A percentile compares a stretch with the other conserved stretches of the same genome.
Evolutionary conservation across 345 rosid species (phyloP).

Genomic region (Lenwebbia sp.): DNA sequence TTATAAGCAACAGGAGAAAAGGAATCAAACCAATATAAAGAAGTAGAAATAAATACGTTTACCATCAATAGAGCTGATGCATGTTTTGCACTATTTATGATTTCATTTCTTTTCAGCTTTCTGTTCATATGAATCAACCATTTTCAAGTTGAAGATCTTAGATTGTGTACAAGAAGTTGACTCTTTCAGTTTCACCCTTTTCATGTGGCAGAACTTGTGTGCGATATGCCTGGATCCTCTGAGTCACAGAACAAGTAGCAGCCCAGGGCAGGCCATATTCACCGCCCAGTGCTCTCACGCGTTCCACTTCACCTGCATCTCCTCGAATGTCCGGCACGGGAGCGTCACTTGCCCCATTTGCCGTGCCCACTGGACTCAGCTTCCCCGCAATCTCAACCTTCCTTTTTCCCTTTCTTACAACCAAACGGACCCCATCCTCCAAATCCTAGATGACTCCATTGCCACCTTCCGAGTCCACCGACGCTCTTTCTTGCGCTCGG

Average conservation of each 20-base stretch:
- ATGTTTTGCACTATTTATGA: background rate
- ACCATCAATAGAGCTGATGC: background rate
- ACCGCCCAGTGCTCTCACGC: constrained; percentile 88
- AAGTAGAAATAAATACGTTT: background rate
- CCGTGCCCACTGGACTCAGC: constrained; percentile 88
- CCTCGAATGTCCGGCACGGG: constrained; percentile 86
- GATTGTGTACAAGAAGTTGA: background rate
- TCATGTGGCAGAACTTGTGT: constrained; percentile 47
- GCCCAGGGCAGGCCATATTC: constrained; percentile 65
- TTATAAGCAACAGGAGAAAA: background rate
- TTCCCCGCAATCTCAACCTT: constrained; percentile 54
- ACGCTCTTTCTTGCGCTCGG: constrained; percentile 61
- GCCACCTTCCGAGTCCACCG: constrained; percentile 72
- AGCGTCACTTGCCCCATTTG: constrained; percentile 84
- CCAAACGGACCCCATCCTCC: constrained; percentile 57
- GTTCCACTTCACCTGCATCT: constrained; percentile 71
- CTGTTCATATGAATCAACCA: background rate
- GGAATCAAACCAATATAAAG: background rate
- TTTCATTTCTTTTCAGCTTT: background rate
- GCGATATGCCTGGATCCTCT: constrained; percentile 78
- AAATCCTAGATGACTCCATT: constrained; percentile 64
- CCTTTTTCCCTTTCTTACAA: constrained; percentile 38
- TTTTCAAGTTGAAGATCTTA: background rate
- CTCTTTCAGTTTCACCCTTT: background rate
- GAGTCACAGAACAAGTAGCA: constrained; percentile 41